Evolutionary conservation across 1,284 basidiomycete genomes (phyloP).

Genomic region (Trichosporon ovoides): DNA sequence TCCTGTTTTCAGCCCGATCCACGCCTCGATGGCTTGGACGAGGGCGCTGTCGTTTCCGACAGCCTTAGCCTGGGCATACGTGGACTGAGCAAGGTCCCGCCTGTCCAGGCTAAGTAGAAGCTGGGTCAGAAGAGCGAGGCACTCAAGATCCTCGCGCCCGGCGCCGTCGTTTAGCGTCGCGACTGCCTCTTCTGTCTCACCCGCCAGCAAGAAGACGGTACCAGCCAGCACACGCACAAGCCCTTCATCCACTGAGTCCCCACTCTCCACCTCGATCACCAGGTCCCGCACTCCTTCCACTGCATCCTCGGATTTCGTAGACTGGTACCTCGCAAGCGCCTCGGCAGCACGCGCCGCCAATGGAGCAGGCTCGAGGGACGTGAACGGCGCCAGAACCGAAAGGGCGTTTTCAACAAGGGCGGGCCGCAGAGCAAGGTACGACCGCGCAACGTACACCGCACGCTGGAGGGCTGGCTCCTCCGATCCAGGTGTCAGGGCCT

Average conservation of each 20-base stretch:
- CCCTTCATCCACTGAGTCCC: constrained; percentile 60
- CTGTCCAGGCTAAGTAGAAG: constrained; percentile 80
- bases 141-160: constrained; percentile 72
- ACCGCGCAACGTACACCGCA: constrained; percentile 74
- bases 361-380: constrained; percentile 55
- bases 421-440: constrained; percentile 70
- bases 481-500: constrained; percentile 25
- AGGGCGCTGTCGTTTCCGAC: constrained; percentile 86
- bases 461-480: constrained; percentile 48
- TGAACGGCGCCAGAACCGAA: constrained; percentile 50
- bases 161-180: constrained; percentile 70
- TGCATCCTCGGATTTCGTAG: constrained; percentile 29
- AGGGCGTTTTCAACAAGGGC: constrained; percentile 57
- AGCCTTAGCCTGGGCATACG: constrained; percentile 70
- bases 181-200: constrained; percentile 83
- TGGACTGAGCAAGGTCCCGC: constrained; percentile 75
- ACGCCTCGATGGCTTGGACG: constrained; percentile 82
- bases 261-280: constrained; percentile 72
- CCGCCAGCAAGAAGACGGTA: constrained; percentile 73
- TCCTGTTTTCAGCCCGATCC: constrained; percentile 68
- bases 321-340: constrained; percentile 65
- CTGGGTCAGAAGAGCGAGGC: constrained; percentile 73
- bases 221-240: constrained; percentile 71
- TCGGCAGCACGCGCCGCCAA: constrained; percentile 65
- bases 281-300: constrained; percentile 65